Conservation (phyloP, 2,329 filamentous ascomycete genomes). For the Aschersonia sp. region DNA sequence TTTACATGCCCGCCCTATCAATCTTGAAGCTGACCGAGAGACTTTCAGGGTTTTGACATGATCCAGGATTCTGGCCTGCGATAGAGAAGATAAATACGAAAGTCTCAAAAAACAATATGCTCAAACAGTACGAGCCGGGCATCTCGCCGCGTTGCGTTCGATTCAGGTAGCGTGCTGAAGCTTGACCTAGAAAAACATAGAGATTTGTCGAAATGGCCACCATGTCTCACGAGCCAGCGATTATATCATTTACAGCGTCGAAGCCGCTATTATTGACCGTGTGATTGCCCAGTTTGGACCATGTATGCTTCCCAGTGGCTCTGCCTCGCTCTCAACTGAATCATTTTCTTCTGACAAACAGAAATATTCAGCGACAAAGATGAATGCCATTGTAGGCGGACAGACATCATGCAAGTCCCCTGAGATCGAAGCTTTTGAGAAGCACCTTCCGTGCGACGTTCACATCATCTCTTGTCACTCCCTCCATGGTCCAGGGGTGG, state of each 20-base stretch:
- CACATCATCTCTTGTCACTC: constrained; percentile 95
- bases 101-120: constrained; percentile 67
- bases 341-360: constrained; percentile 2
- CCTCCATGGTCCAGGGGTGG: constrained; percentile 82
- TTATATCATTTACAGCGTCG: constrained; percentile 97
- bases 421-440: constrained; percentile 86
- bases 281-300: constrained; percentile 84
- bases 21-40: no score
- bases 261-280: constrained; percentile 76
- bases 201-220: constrained; percentile 87
- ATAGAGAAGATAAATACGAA: constrained; percentile 79
- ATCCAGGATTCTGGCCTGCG: constrained; percentile 82
- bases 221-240: constrained; percentile 91
- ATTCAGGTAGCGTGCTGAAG: constrained; percentile 30
- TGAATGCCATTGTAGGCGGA: constrained; percentile 87
- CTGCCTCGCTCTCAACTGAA: constrained; percentile 1
- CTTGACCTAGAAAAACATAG: constrained; percentile 51
- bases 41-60: neutral
- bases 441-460: constrained; percentile 73
- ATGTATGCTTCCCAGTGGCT: constrained; percentile 43
- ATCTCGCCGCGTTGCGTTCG: constrained; percentile 7
- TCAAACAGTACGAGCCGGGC: constrained; percentile 54
- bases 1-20: no score
- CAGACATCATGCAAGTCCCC: constrained; percentile 98
- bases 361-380: constrained; percentile 62